Evolutionary conservation across 371 early-diverging fungal genomes (phyloP).

Genomic region (Conidiobolus incongruus): DNA sequence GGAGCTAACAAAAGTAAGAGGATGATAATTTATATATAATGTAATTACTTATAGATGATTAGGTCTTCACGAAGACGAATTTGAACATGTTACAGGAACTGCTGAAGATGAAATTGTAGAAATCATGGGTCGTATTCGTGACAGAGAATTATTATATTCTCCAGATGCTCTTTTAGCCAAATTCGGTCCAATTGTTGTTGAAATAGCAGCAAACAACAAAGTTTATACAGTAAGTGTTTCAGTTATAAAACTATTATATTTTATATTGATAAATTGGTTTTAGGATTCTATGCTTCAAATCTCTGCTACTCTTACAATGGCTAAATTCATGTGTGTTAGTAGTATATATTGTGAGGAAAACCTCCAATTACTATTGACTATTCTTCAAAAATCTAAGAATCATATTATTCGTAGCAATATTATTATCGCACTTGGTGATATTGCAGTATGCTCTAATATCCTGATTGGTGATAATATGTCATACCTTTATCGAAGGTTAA

Average conservation of each 20-base stretch:
- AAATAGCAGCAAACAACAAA: conserved; percentile 59
- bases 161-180: conserved; percentile 41
- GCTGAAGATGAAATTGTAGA: conserved; percentile 91
- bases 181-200: conserved; percentile 60
- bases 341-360: conserved; percentile 77
- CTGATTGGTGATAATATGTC: conserved; percentile 84
- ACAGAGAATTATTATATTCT: conserved; percentile 72
- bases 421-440: conserved; percentile 88
- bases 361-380: conserved; percentile 74
- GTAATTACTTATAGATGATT: background rate
- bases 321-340: conserved; percentile 92
- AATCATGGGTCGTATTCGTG: conserved; percentile 56
- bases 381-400: conserved; percentile 58
- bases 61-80: conserved; percentile 31
- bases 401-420: conserved; percentile 67
- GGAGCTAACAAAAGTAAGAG: conserved; percentile 7
- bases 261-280: background rate
- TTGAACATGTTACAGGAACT: conserved; percentile 77
- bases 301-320: conserved; percentile 59
- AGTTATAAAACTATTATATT: background rate
- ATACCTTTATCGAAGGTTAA: conserved; percentile 73
- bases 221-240: conserved; percentile 35
- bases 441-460: conserved; percentile 84
- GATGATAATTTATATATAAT: background rate
- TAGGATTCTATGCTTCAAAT: conserved; percentile 62